Base-by-base conservation (phyloP, 129 eudicot genomes). In the Flaveria ramosissima region DNA sequence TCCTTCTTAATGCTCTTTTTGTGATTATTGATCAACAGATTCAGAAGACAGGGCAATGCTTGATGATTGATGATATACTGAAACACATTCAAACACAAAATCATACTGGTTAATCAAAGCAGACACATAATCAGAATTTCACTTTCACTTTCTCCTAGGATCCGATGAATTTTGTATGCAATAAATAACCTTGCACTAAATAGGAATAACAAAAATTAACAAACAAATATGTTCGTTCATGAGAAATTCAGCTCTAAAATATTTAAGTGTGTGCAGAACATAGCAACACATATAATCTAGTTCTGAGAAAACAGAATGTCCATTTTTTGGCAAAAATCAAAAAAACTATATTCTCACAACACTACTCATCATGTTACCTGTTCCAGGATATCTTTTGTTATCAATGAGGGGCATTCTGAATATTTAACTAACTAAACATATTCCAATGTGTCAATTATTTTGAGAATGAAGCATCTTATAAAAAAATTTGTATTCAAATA, bases 1-100 rank as follows among this genome's bases (percentile, higher is more conserved):
- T 90, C 96, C 83, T 90, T 90, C 80, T 90, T 90, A 14, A 91
- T 91, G 80, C 97, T 91, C 86, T 91, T 91, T 77, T 91, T 91
- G 47, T 88, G 82, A 72, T 76, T 86, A 71, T 80, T 83, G 46
- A 39, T 76, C 89, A 91, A 76, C 74, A 91, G 79, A 83, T 81
- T 86, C 78, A 83, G 78, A 42, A 91, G 97, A 78, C 92, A 87
- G 30, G 92, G 84, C 39, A 91, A 77, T 27, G 92, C 92, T 72
- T 83, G 84, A 74, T 88, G 85, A 77, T 85, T 81, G 57, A 91
- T 86, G 81, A 91, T 85, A 77, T 73, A 83, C 97, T 91, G 77
- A 3, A 76, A 32, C 45, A 74, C 21, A 74, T 14, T n/a, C 17
- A 71, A 24, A 36, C 68, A 60, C 36, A 47, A 12, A 32, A 59